These are phyloP conservation scores for Pseudisothecium myosuroides DNA, from an alignment of 225 moss, liverwort and hornwort genomes.

Conservation along the genomic window DNA sequence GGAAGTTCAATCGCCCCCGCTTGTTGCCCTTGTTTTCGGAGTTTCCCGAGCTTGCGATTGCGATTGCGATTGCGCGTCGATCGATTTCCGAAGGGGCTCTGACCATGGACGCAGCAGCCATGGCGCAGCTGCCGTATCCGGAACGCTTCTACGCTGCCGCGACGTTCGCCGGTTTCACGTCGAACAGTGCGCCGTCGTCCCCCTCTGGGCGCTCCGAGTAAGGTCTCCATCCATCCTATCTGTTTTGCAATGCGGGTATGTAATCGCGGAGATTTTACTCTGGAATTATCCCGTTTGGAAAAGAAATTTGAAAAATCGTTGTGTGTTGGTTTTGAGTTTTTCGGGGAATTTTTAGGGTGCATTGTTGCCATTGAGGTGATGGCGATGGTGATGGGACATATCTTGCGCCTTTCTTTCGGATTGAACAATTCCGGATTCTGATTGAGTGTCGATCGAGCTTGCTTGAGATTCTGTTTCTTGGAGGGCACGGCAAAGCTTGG, in stretches of 20 bases:
- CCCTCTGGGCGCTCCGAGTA: slow-evolving; percentile 16
- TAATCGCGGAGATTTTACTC: not conserved
- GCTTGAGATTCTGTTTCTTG: not conserved
- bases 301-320: too few relatives aligned
- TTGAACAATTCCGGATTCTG: not conserved
- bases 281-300: too few relatives aligned
- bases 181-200: slow-evolving; percentile 19
- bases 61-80: not conserved
- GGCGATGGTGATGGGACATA: not conserved
- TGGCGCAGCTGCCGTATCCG: slow-evolving; percentile 66
- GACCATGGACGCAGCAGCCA: slow-evolving; percentile 26
- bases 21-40: not conserved
- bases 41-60: not conserved
- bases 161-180: slow-evolving; percentile 53
- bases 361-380: not conserved
- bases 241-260: slow-evolving; percentile 1
- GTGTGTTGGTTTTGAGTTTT: not conserved
- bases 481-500: not conserved
- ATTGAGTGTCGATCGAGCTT: not conserved
- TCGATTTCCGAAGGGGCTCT: not conserved
- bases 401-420: not conserved
- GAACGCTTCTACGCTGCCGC: slow-evolving; percentile 80
- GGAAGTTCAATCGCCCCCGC: not conserved
- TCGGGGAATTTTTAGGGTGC: not conserved
- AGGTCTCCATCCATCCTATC: slow-evolving; percentile 20